Base-by-base conservation (phyloP, 2,329 filamentous ascomycete species). In the Chaetomium globosum region DNA sequence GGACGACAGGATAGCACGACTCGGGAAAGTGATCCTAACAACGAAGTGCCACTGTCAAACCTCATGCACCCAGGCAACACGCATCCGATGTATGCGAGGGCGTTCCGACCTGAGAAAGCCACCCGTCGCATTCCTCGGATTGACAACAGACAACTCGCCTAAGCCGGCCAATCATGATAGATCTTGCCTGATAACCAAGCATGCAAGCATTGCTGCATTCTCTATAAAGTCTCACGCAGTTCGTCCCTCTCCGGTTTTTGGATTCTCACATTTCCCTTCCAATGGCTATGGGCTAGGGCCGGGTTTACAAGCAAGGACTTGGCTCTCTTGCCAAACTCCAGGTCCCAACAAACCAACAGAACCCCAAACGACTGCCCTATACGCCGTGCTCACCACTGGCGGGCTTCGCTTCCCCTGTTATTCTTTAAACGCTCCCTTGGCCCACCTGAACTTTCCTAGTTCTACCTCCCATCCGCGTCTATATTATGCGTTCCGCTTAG, bases 51-150 rank as follows among this genome's bases (percentile, higher is more conserved):
- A 48, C 10, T 10, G n/a, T 12, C 3, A 23, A 7, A 48, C 46
- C 21, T 4, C n/a, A 23, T 12, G 46, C 46, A 48, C 2, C 6
- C 19, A n/a, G 10, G 46, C 8, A 23, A 48, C n/a, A 12, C 21
- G 7, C n/a, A 48, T 21, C 19, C 19, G 46, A 48, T 2, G 21
- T 48, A 48, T 48, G 46, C 46, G 46, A 48, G n/a, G 46, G 46
- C 8, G 0, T 48, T 23, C n/a, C 46, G 46, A 21, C 19, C 8
- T n/a, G 21, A 48, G n/a, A 21, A 43, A 48, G 46, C 46, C 46
- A 48, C n/a, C 46, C 46, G 7, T 48, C 46, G 46, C 46, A 48
- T 48, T 48, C 46, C n/a, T 48, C 46, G 46, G 46, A 48, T 48
- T 48, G 8, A 19, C n/a, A 23, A 48, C n/a, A 23, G 46, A 23